Base-by-base conservation (phyloP, 495 filamentous ascomycete species). In the Saxophila tyrrhenica region DNA sequence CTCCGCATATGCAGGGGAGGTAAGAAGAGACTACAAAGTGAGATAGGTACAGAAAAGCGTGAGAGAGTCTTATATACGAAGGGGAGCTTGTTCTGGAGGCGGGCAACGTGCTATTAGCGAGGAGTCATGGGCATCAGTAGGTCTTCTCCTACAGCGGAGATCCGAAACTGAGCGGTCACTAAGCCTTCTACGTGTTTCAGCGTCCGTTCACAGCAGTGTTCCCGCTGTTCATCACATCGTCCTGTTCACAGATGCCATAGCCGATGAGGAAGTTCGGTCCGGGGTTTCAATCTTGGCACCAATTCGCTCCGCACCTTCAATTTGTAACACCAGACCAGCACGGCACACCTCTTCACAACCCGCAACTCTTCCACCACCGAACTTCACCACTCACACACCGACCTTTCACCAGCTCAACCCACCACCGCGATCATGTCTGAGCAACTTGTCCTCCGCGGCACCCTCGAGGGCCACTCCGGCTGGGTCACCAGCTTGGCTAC, bases 401-500 rank as follows among this genome's bases (percentile, higher is more conserved):
- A n/a, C n/a, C n/a, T n/a, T n/a, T 32, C 15, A 29, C 23, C 47
- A 49, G 5, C 45, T 22, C 20, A 3, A 44, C 44, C 10, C 16
- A 20, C 44, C 44, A 21, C 44, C 51, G 25, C 47, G 25, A 62
- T 15, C 23, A 62, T 62, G 59, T 21, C 59, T 51, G 90, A 96
- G 80, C 87, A 94, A 80, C 79, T 96, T 71, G 88, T 94, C 77
- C 86, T 94, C 75, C 88, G 89, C 75, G 90, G 90, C 70, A 90
- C 86, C 78, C 89, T 96, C 71, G 90, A 90, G 82, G 90, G 91
- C 80, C 91, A 95, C 82, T 78, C 76, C 70, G 80, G 80, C 72
- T 85, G 81, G 81, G 81, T 89, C 66, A 89, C 85, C 69, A 82
- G 78, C 75, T 81, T 99, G 70, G 92, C 92, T 62, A 99, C 92